A percentile compares a stretch with the other conserved stretches of the same genome.
Conservation (phyloP, 768 basidiomycete genomes). For the Suillus plorans region DNA sequence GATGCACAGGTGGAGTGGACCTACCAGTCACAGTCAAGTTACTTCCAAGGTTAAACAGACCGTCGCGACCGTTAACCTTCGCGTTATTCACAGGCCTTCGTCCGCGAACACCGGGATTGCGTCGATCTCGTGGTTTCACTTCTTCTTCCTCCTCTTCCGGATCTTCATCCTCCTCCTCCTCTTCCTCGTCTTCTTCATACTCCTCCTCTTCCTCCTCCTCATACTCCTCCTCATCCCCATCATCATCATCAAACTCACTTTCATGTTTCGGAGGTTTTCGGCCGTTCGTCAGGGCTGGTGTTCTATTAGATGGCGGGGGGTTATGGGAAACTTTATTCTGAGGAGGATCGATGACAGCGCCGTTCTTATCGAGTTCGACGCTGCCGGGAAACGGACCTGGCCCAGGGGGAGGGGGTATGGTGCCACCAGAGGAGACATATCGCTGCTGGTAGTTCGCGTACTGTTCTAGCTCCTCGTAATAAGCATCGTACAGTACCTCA, state of each 20-base stretch:
- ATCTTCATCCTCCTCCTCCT: conserved; percentile 69
- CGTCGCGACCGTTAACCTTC: conserved; percentile 54
- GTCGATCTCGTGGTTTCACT: conserved; percentile 43
- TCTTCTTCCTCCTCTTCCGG: conserved; percentile 60
- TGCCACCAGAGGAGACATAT: conserved; percentile 88
- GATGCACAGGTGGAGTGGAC: conserved; percentile 25
- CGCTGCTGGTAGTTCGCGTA: conserved; percentile 98
- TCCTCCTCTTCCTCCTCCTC: conserved; percentile 59
- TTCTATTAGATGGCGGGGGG: conserved; percentile 37
- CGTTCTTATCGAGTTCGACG: conserved; percentile 94
- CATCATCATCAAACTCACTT: conserved; percentile 67
- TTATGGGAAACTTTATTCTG: conserved; percentile 35
- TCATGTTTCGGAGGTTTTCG: conserved; percentile 52
- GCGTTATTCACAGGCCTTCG: conserved; percentile 42
- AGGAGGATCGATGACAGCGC: conserved; percentile 53
- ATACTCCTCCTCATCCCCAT: conserved; percentile 53
- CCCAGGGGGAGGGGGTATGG: conserved; percentile 88
- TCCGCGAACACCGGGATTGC: conserved; percentile 33
- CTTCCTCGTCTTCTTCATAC: conserved; percentile 67
- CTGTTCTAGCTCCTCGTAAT: conserved; percentile 99
- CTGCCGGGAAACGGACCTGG: conserved; percentile 98
- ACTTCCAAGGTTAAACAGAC: conserved; percentile 77
- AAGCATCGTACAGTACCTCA: conserved; percentile 99
- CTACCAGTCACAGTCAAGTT: conserved; percentile 80
- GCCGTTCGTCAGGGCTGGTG: conserved; percentile 33